Evolutionary conservation across 495 filamentous ascomycete genomes (phyloP).

Genomic region (Saxispiralis lemnorum): DNA sequence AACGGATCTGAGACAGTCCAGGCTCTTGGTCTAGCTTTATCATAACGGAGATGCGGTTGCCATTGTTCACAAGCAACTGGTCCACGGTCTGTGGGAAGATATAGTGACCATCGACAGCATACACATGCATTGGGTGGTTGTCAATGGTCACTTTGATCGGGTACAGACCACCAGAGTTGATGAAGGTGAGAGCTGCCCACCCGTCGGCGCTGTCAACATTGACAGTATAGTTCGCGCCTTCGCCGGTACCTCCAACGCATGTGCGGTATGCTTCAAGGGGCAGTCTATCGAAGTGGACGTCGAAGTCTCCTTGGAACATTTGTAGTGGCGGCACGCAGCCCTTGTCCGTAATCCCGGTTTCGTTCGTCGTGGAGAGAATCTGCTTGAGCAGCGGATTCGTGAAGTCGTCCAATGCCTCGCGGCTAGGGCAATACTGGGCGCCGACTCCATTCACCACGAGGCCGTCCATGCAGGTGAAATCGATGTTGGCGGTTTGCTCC

Average conservation of each 20-base stretch:
- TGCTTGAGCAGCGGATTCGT: slow-evolving; percentile 1
- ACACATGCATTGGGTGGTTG: slow-evolving; percentile 2
- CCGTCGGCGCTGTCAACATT: neutral
- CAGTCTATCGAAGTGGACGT: slow-evolving; percentile 1
- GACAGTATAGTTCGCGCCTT: neutral
- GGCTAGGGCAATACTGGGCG: slow-evolving; percentile 2
- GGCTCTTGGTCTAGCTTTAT: slow-evolving; percentile 5
- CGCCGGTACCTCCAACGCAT: neutral
- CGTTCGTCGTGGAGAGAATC: neutral
- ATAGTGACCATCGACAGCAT: slow-evolving; percentile 5
- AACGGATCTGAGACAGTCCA: neutral
- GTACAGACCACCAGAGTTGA: slow-evolving; percentile 2
- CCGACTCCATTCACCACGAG: slow-evolving; percentile 4
- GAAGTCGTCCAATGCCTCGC: neutral
- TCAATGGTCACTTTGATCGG: slow-evolving; percentile 3
- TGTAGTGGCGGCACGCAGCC: slow-evolving; percentile 7
- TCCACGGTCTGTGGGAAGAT: slow-evolving; percentile 4
- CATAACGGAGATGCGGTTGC: slow-evolving; percentile 3
- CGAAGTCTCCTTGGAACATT: slow-evolving; percentile 5
- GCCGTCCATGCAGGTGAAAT: slow-evolving; percentile 5
- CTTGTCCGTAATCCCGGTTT: slow-evolving; percentile 4
- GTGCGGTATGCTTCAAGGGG: slow-evolving; percentile 1
- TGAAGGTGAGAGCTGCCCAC: slow-evolving; percentile 1
- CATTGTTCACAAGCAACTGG: slow-evolving; percentile 2
- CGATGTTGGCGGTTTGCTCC: slow-evolving; percentile 2